These are phyloP conservation scores for Puccinia coronata DNA, from an alignment of 1,284 basidiomycete species.

Conservation along the genomic window DNA sequence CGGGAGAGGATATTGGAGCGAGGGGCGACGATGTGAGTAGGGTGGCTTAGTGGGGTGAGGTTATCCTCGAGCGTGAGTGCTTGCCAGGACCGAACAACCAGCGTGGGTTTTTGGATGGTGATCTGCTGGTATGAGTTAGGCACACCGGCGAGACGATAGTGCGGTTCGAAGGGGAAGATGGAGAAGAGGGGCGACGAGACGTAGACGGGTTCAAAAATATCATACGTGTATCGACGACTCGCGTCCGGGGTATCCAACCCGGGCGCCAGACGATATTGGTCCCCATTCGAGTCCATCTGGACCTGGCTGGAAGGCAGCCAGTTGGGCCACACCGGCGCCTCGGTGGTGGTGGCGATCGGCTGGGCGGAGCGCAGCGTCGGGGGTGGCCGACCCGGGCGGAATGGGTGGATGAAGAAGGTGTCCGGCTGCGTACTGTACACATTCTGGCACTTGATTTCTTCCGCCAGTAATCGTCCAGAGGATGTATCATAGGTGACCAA, in stretches of 20 bases:
- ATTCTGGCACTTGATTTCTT: conserved; percentile 35
- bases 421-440: background rate
- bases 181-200: conserved; percentile 23
- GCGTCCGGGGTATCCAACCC: background rate
- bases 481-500: conserved; percentile 34
- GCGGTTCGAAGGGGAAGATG: conserved; percentile 3
- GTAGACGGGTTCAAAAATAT: conserved; percentile 20
- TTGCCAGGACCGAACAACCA: background rate
- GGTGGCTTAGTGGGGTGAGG: background rate
- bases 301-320: conserved; percentile 11
- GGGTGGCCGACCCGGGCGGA: background rate
- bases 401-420: conserved; percentile 9
- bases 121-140: conserved; percentile 2
- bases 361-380: background rate
- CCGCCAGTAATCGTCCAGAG: conserved; percentile 7
- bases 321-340: background rate
- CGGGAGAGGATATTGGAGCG: background rate
- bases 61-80: background rate
- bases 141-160: conserved; percentile 6
- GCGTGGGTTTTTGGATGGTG: conserved; percentile 1
- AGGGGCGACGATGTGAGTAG: background rate
- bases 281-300: background rate
- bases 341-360: too few species aligned
- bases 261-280: conserved; percentile 13
- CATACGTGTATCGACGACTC: conserved; percentile 9